A percentile compares a stretch with the other conserved stretches of the same genome.
Conservation (phyloP, 2,329 filamentous ascomycete species). For the Corynespora cassiicola region DNA sequence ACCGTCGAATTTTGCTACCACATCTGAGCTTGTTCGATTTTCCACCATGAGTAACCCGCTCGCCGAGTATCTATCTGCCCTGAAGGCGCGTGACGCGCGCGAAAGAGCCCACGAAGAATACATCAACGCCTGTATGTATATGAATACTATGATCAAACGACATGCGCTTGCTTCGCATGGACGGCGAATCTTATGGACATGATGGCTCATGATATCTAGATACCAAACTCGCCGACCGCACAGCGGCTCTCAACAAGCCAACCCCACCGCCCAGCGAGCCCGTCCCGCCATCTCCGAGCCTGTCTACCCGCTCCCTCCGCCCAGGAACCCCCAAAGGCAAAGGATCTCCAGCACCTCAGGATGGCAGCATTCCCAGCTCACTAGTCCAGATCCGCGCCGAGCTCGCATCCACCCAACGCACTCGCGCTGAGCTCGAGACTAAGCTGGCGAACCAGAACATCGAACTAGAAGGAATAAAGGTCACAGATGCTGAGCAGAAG, state of each 20-base stretch:
- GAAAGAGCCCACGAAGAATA: conserved; percentile 71
- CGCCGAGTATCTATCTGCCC: conserved; percentile 78
- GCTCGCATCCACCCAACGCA: conserved; percentile 77
- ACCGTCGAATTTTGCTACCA: conserved; percentile 1
- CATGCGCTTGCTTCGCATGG: background rate
- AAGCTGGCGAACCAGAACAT: conserved; percentile 68
- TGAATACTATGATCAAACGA: background rate
- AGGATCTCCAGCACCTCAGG: conserved; percentile 16
- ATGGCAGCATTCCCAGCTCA: conserved; percentile 20
- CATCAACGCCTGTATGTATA: conserved; percentile 75
- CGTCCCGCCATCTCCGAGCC: conserved; percentile 20
- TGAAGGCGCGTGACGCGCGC: conserved; percentile 74
- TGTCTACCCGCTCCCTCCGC: conserved; percentile 26
- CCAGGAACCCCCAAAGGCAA: conserved; percentile 29
- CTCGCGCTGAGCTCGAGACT: conserved; percentile 71
- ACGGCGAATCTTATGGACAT: background rate
- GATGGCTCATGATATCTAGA: conserved; percentile 36
- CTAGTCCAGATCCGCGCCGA: conserved; percentile 60
- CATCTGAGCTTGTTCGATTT: conserved; percentile 12
- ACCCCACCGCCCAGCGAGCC: conserved; percentile 24
- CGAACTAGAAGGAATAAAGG: conserved; percentile 69
- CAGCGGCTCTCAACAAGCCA: conserved; percentile 37
- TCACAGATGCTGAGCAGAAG: conserved; percentile 65
- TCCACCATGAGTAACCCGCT: conserved; percentile 73
- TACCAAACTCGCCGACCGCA: conserved; percentile 55